These are phyloP conservation scores for Apostasia shenzhenica DNA, from an alignment of 106 monocot genomes.

Conservation along the genomic window DNA sequence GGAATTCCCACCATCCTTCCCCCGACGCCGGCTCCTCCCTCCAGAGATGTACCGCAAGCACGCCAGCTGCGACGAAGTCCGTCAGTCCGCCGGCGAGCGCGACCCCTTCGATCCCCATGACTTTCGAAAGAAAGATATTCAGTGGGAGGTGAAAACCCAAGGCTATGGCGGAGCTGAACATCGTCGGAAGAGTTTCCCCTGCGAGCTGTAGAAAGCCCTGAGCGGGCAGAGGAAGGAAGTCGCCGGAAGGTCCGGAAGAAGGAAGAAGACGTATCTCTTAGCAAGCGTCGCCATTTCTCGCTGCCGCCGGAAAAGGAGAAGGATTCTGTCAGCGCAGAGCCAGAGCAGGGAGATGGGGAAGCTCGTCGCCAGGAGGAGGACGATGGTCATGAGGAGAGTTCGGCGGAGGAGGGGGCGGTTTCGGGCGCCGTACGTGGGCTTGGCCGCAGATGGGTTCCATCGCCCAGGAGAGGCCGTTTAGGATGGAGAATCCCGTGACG, in stretches of 20 bases:
- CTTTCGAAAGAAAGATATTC: slow-evolving; percentile 6
- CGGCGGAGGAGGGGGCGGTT: slow-evolving; percentile 37
- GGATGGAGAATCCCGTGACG: slow-evolving; percentile 52
- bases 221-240: slow-evolving; percentile 53
- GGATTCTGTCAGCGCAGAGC: slow-evolving; percentile 36
- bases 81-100: background rate
- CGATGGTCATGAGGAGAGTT: slow-evolving; percentile 42
- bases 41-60: background rate
- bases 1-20: slow-evolving; percentile 17
- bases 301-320: slow-evolving; percentile 23
- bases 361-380: slow-evolving; percentile 22
- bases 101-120: background rate
- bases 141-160: background rate
- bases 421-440: slow-evolving; percentile 48
- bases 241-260: slow-evolving; percentile 39
- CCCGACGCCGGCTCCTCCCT: background rate
- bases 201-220: slow-evolving; percentile 49
- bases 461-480: slow-evolving; percentile 39
- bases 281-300: slow-evolving; percentile 11
- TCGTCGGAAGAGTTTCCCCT: slow-evolving; percentile 38
- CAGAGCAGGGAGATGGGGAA: slow-evolving; percentile 45
- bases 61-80: background rate
- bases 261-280: slow-evolving; percentile 17
- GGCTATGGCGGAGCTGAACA: slow-evolving; percentile 17
- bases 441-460: slow-evolving; percentile 44